These are phyloP conservation scores for Trichoderma cornu-damae DNA, from an alignment of 2,329 filamentous ascomycete species.

Conservation along the genomic window DNA sequence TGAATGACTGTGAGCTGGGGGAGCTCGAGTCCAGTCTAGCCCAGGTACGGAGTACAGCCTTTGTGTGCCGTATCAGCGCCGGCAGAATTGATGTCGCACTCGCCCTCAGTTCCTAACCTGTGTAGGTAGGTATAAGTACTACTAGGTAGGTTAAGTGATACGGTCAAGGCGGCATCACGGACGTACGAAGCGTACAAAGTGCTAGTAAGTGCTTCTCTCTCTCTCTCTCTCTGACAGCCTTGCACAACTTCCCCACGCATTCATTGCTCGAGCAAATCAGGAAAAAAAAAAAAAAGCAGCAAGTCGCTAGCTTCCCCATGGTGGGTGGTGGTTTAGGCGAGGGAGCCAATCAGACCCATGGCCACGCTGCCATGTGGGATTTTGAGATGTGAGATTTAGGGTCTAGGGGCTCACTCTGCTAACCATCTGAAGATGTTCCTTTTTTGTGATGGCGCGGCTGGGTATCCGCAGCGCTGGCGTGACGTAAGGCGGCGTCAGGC, in stretches of 20 bases:
- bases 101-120: constrained; percentile 5
- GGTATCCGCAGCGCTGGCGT: constrained; percentile 8
- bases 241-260: constrained; percentile 11
- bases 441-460: constrained; percentile 8
- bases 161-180: constrained; percentile 1
- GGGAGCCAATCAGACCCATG: constrained; percentile 9
- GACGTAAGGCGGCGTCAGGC: constrained; percentile 16
- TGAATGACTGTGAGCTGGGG: not conserved
- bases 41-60: not conserved
- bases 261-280: not conserved
- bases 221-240: constrained; percentile 5
- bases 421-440: constrained; percentile 10
- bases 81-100: constrained; percentile 14
- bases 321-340: not conserved
- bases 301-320: constrained; percentile 1
- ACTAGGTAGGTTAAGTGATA: too few relatives aligned
- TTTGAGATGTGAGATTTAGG: constrained; percentile 16
- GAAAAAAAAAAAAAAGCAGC: too few relatives aligned
- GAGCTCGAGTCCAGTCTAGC: not conserved
- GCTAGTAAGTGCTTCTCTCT: constrained; percentile 1
- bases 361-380: constrained; percentile 14
- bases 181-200: not conserved
- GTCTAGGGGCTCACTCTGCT: not conserved
- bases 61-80: not conserved
- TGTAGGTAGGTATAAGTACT: too few relatives aligned